A percentile compares a stretch with the other conserved stretches of the same genome.
Evolutionary conservation across 805 yeast genomes (phyloP).

Genomic region (Maudiozyma turicensis): DNA sequence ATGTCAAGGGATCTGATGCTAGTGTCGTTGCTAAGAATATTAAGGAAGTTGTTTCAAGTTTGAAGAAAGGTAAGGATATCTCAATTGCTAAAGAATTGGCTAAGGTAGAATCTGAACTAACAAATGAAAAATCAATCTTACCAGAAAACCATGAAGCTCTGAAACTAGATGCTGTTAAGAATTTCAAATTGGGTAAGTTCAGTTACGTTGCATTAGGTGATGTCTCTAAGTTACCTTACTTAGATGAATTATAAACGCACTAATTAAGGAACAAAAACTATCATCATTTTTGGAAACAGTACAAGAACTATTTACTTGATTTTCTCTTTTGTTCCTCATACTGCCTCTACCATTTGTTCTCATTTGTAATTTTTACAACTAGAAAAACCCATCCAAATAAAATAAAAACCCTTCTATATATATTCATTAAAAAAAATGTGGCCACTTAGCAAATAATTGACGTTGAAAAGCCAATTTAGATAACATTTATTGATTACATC

Average conservation of each 20-base stretch:
- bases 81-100: constrained; percentile 52
- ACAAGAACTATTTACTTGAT: too few relatives aligned
- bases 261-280: neutral
- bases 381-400: neutral
- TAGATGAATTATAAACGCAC: constrained; percentile 63
- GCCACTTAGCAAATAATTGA: too few relatives aligned
- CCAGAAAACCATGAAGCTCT: constrained; percentile 11
- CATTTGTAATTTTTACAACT: neutral
- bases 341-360: too few relatives aligned
- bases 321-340: too few relatives aligned
- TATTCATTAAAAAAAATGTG: neutral
- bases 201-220: constrained; percentile 89
- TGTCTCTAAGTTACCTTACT: constrained; percentile 74
- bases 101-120: constrained; percentile 34
- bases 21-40: constrained; percentile 51
- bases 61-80: constrained; percentile 45
- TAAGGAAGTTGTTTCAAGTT: constrained; percentile 43
- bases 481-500: neutral
- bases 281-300: too few relatives aligned
- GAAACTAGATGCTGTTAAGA: constrained; percentile 32
- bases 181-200: constrained; percentile 48
- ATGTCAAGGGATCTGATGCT: constrained; percentile 52
- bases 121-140: constrained; percentile 28
- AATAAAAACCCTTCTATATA: neutral
- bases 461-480: too few relatives aligned